Evolutionary conservation across 2,329 filamentous ascomycete species (phyloP), one percentile per base, ranked within the genome.

Genomic region (Sporothrix brunneoviolacea): DNA sequence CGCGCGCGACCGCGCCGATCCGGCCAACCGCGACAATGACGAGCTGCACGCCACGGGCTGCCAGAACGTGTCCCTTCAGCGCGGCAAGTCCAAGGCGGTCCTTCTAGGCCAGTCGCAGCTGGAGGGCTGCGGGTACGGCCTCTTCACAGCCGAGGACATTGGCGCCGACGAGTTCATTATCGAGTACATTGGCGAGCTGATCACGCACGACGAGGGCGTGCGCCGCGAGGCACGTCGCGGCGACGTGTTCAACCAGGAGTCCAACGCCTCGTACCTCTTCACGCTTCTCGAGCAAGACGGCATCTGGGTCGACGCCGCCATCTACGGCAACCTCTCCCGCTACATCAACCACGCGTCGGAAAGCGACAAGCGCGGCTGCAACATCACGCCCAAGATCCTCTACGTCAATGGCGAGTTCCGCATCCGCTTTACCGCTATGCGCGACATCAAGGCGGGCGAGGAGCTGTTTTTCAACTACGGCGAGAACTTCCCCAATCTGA

Each of bases 391-490:
- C 2, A 77, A 79, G 52, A 83, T 88, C 48, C 65, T 85, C 15
- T 79, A 88, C 45, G 87, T 88, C 52, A 88, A 88, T 59, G 83
- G 84, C 21, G 83, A 87, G 54, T 84, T 84, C 58, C 79, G 88
- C 13, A 88, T 93, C 62, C 85, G 82, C 39, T 85, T 93, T 59
- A 82, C 78, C 41, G 86, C 87, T 0, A 71, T 76, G 49, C 72
- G 79, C 2, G 75, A 84, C 36, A 85, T 93, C 60, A 73, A 76
- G 52, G 73, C 77, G 4, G 88, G 88, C 21, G 83, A 89, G 54
- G 88, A 93, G 65, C 69, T 94, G 1, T 86, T 89, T 62, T 94
- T 91, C 65, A 80, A 91, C 61, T 93, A 94, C 59, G 85, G 85
- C 37, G 77, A 83, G 60, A 79, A 82, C 54, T 84, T 84, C 59